Evolutionary conservation across 139 green algal species (phyloP).

Genomic region (Dunaliella sp.): DNA sequence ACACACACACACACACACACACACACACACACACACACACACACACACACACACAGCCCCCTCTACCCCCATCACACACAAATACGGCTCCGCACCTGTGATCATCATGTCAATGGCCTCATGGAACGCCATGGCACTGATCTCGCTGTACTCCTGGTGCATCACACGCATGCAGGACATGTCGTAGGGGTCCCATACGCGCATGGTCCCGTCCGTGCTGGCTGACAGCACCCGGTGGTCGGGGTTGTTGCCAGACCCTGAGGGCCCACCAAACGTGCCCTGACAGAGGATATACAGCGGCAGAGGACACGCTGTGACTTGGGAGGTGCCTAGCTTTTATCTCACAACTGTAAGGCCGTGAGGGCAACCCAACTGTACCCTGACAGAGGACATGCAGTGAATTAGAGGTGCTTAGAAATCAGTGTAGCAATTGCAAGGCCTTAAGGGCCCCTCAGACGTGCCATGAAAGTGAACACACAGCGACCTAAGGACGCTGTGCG

Average conservation of each 20-base stretch:
- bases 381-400: too few species aligned
- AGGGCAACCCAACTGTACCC: too few species aligned
- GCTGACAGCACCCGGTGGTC: conserved; percentile 38
- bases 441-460: too few species aligned
- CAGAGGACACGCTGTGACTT: too few species aligned
- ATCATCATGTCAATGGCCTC: conserved; percentile 49
- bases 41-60: neutral
- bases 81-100: conserved; percentile 31
- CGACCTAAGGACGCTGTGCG: too few species aligned
- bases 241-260: neutral
- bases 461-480: too few species aligned
- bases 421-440: too few species aligned
- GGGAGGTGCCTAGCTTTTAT: too few species aligned
- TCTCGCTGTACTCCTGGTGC: conserved; percentile 45
- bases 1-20: neutral
- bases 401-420: too few species aligned
- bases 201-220: conserved; percentile 38
- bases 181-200: conserved; percentile 65
- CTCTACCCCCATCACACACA: conserved; percentile 19
- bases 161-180: conserved; percentile 59
- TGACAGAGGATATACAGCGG: too few species aligned
- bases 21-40: neutral
- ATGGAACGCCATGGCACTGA: conserved; percentile 59
- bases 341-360: too few species aligned
- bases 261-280: neutral